Conservation (phyloP, 768 basidiomycete genomes). For the Russula sp. region DNA sequence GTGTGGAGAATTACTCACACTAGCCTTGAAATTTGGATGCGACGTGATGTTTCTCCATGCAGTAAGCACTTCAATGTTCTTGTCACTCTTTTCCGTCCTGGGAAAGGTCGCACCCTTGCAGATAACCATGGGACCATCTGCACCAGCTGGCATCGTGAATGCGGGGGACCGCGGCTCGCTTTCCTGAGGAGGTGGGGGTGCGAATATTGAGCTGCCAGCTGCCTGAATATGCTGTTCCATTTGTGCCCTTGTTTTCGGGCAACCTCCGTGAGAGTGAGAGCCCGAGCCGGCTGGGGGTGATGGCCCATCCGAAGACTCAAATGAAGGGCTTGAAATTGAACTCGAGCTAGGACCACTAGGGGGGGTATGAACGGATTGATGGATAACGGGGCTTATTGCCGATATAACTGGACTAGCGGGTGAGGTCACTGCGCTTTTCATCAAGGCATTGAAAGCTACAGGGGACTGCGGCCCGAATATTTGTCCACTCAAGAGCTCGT, state of each 20-base stretch:
- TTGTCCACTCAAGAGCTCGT: conserved; percentile 43
- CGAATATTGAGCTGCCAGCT: conserved; percentile 60
- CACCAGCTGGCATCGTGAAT: conserved; percentile 40
- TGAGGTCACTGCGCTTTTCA: conserved; percentile 25
- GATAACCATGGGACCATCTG: conserved; percentile 48
- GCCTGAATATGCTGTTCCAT: conserved; percentile 44
- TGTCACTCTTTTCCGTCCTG: conserved; percentile 58
- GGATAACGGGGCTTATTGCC: conserved; percentile 51
- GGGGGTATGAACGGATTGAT: conserved; percentile 31
- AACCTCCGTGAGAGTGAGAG: conserved; percentile 24
- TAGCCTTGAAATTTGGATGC: conserved; percentile 63
- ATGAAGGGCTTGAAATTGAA: conserved; percentile 25
- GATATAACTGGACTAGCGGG: conserved; percentile 35
- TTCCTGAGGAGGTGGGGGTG: conserved; percentile 24
- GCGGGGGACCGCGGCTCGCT: not conserved
- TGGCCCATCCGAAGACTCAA: conserved; percentile 22
- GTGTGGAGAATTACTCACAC: conserved; percentile 36
- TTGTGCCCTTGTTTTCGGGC: conserved; percentile 54
- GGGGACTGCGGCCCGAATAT: conserved; percentile 30
- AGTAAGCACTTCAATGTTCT: conserved; percentile 70
- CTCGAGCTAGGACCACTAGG: conserved; percentile 16
- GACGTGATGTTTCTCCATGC: conserved; percentile 76
- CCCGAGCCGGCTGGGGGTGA: conserved; percentile 25
- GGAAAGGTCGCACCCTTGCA: conserved; percentile 68
- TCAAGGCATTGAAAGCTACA: conserved; percentile 16